Evolutionary conservation across 179 eudicot species (phyloP), one percentile per base, ranked within the genome.

Genomic region (Sideroxylon spinosum): DNA sequence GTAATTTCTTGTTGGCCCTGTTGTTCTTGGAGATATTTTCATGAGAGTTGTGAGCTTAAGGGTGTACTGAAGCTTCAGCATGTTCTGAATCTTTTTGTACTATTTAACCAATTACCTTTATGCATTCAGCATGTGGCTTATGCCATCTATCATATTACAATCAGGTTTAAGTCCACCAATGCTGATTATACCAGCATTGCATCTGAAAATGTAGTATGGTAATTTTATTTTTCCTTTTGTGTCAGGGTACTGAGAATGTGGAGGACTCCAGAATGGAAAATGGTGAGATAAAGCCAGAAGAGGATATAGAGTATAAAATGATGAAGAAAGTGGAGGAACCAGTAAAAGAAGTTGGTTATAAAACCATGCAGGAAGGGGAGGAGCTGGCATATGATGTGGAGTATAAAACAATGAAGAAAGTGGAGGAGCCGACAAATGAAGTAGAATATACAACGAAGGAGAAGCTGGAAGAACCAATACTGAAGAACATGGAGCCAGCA

Each of bases 321-420:
- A 44, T 29, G 76, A 77, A 82, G 56, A 82, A 81, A 53, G 76
- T 68, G 70, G 69, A 76, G 77, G 66, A 71, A 32, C 67, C 52
- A 70, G 80, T 26, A 79, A 74, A 60, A 29, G 61, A 72, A 69
- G 76, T 63, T 7, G 81, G 74, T 32, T 49, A 7, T 26, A 63
- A 52, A 60, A 28, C 69, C 26, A 68, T 62, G 56, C 81, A 69
- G 68, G 76, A 68, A n/a, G 79, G 50, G 63, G 85, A 86, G 70
- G 88, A 87, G 50, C 84, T 53, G 63, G 53, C 32, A 6, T 84
- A 83, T 74, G 67, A 82, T 92, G 91, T 85, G 84, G 84, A 83
- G 32, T 61, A 61, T 57, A 79, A 79, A 76, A 68, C 79, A 53
- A 46, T 59, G 71, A 84, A 85, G 76, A 79, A 63, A 65, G 57